phyloP scores from a whole-genome alignment of 768 basidiomycete genomes.

The Auricularia sp. region DNA sequence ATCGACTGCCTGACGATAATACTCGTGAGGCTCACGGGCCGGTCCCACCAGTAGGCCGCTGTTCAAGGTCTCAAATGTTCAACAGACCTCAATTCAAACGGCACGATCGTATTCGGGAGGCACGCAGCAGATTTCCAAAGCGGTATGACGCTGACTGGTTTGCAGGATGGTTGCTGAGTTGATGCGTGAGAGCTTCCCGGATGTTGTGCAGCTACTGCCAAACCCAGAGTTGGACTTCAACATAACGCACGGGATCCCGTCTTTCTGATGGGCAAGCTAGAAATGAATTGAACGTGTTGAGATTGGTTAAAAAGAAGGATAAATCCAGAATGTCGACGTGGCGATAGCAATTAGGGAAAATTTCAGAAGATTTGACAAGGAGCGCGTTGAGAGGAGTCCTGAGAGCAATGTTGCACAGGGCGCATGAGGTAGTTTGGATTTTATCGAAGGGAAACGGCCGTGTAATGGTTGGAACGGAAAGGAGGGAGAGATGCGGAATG shows the following conservation, averaged over 20 bases:
- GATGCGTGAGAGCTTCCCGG: background rate
- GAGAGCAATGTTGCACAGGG: too few species aligned
- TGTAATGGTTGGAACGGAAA: too few species aligned
- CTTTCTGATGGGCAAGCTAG: background rate
- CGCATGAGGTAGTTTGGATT: too few species aligned
- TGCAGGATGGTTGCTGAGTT: background rate
- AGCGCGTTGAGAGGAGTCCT: too few species aligned
- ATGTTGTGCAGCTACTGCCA: background rate
- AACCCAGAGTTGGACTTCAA: background rate
- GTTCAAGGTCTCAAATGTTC: background rate
- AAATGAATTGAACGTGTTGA: too few species aligned
- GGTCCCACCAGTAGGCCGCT: background rate
- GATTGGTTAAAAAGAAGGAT: too few species aligned
- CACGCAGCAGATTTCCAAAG: background rate
- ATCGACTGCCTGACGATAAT: constrained; percentile 29
- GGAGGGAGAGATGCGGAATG: too few species aligned
- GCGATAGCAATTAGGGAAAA: too few species aligned
- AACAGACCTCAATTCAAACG: constrained; percentile 29
- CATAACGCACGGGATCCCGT: background rate
- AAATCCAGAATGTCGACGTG: too few species aligned
- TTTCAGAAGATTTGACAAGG: too few species aligned
- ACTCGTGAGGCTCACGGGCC: background rate
- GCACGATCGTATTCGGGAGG: constrained; percentile 31
- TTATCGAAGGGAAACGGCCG: too few species aligned
- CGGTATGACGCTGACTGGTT: background rate